Evolutionary conservation across 1,284 basidiomycete genomes (phyloP), one percentile per base, ranked within the genome.

Genomic region (Ceratobasidium sp.): DNA sequence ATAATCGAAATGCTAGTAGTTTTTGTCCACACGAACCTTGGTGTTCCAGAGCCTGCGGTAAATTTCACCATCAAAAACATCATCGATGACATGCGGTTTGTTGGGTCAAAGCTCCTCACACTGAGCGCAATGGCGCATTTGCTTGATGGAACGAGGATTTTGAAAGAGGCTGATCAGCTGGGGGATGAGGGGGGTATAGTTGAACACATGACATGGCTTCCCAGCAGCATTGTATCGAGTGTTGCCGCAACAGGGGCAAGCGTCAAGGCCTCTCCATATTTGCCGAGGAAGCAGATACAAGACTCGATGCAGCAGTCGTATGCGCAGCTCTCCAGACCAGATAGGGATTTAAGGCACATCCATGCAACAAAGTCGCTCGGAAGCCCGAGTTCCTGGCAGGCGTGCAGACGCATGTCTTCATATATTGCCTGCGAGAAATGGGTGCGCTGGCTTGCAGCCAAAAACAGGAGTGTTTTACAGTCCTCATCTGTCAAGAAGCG

Each of bases 101-200:
- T 18, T 21, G 11, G 12, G 4, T 23, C 44, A 46, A 3, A 53
- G 16, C 11, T 40, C 14, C 30, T 60, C 77, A 3, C 64, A n/a
- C 12, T 59, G 21, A 1, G 72, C 25, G 30, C 73, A 18, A 53
- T 75, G 80, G 7, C 48, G 28, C 76, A 81, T 78, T 3, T 66
- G 62, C 2, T 73, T 9, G 2, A 79, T 78, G 11, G 72, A 75
- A 7, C 80, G 74, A 0, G 74, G 53, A 5, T 66, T 72, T 11
- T 77, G 73, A 40, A 74, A 78, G 1, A 80, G 70, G 0, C 80
- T 80, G 56, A 83, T 80, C 1, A 83, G 62, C 70, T 80, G 79
- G 11, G 81, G 82, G 0, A 79, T 81, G 51, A 83, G 58, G 1
- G 78, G 82, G 6, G 83, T 77, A 0, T 80, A 80, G 28, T 75